Base-by-base conservation (phyloP, 2,329 filamentous ascomycete species). In the Ophiostoma triangulosporum region DNA sequence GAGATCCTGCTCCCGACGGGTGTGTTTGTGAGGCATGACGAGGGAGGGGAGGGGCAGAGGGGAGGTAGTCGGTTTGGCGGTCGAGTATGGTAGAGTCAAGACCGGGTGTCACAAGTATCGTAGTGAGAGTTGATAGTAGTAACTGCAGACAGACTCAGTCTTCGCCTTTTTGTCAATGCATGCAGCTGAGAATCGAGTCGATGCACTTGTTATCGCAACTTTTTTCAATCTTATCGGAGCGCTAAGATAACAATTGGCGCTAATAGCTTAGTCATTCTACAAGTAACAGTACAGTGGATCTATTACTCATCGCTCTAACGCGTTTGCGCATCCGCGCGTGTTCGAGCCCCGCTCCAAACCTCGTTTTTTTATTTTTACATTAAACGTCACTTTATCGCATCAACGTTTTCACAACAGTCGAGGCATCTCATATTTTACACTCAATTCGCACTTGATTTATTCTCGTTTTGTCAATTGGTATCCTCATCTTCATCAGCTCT, bases 11-110 rank as follows among this genome's bases (percentile, higher is more conserved):
- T 71, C 73, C 53, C 78, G 78, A 59, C 86, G 77, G 58, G 84
- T 91, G 66, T 94, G 88, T 70, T 94, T 94, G 71, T 91, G 87
- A 66, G 88, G 88, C 88, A 94, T 94, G 29, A 15, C 36, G 24
- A 9, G 5, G 22, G 20, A 17, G n/a, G 6, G 6, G 35, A n/a
- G 35, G 5, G 2, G 6, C 12, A 11, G 6, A 35, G 33, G 32
- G 33, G 33, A n/a, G 15, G 17, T 35, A n/a, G 15, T 6, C 14
- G 33, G 12, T 35, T 14, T 6, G 15, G 8, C 14, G 14, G 4
- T 36, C 7, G 6, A 9, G 6, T n/a, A 35, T n/a, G 7, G 33
- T n/a, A 35, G 14, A 35, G 33, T 35, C 33, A 6, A 35, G 12
- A 35, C 12, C 14, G 14, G 5, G 2, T 4, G 33, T 6, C 14